Evolutionary conservation across 352 stramenopile species (phyloP), one percentile per base, ranked within the genome.

Genomic region (Pythium angustatum): DNA sequence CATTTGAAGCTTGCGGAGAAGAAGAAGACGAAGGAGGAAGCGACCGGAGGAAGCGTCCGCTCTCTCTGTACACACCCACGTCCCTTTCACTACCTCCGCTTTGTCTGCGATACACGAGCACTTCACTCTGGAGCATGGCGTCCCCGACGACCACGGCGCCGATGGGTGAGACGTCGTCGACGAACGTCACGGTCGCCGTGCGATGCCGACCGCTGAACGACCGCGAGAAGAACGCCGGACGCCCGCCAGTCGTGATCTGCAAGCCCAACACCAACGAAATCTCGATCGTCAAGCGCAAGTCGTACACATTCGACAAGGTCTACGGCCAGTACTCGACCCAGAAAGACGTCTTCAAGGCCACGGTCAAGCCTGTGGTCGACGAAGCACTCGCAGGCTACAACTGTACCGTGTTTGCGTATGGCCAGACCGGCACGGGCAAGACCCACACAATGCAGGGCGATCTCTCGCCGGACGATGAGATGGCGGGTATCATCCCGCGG

Each of bases 361-460:
- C 85, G 10, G 90, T 99, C 27, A 87, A 91, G 41, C 97, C 96
- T 5, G 96, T 98, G 12, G 97, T 99, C 30, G 87, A 96, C 34
- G 97, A 99, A 75, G 96, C 98, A 40, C 83, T 99, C 41, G 79
- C 78, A 0, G 96, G 96, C 0, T 99, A 97, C 77, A 98, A 98
- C 74, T 98, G 87, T 69, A 98, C 94, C 9, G 92, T 98, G 14
- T 98, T 99, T 73, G 96, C 96, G 26, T 99, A 99, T 71, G 97
- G 97, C 48, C 97, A 99, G 78, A 98, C 87, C 4, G 96, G 96
- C 40, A 98, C 96, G 19, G 96, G 97, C 38, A 99, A 99, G 79
- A 99, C 97, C 40, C 93, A 98, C 78, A 99, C 97, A 3, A 99
- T 99, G 94, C 96, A 99, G 75, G 97, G 96, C 34, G 81, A 90